A percentile compares a stretch with the other conserved stretches of the same genome.
These are phyloP conservation scores for Yamadazyma membranifaciens DNA, from an alignment of 1,139 yeast species.

Conservation along the genomic window DNA sequence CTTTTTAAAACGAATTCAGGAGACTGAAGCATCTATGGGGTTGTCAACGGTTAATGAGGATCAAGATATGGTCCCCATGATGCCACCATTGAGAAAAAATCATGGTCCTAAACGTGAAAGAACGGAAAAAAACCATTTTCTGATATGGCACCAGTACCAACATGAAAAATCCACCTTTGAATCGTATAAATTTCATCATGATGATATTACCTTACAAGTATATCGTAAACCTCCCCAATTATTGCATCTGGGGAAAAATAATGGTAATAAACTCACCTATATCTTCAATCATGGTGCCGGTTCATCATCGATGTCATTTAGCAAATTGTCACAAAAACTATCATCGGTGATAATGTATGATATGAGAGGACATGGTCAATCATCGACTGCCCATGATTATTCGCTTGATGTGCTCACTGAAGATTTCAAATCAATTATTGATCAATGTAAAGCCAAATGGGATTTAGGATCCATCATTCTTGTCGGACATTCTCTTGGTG, in stretches of 20 bases:
- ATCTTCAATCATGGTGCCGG: conserved; percentile 95
- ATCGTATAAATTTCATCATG: background rate
- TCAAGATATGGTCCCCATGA: conserved; percentile 7
- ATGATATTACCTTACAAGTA: conserved; percentile 41
- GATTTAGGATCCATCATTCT: conserved; percentile 34
- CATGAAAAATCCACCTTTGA: background rate
- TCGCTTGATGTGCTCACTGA: conserved; percentile 49
- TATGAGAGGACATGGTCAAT: conserved; percentile 77
- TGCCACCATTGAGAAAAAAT: background rate
- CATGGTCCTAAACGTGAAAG: background rate
- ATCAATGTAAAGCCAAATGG: conserved; percentile 4
- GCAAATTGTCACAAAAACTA: conserved; percentile 38
- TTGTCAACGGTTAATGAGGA: conserved; percentile 32
- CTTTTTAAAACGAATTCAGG: conserved; percentile 37
- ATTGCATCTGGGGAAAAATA: conserved; percentile 21
- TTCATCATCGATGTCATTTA: conserved; percentile 79
- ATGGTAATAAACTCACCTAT: conserved; percentile 40
- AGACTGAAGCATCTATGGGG: conserved; percentile 39
- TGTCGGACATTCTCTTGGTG: conserved; percentile 93
- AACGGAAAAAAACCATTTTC: conserved; percentile 16
- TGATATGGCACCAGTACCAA: conserved; percentile 21
- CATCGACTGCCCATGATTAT: conserved; percentile 33
- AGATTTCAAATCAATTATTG: conserved; percentile 56
- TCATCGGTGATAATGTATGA: conserved; percentile 67
- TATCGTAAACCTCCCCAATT: conserved; percentile 56